Conservation (phyloP, 108 stramenopile species). For the Cyclotella atomus region DNA sequence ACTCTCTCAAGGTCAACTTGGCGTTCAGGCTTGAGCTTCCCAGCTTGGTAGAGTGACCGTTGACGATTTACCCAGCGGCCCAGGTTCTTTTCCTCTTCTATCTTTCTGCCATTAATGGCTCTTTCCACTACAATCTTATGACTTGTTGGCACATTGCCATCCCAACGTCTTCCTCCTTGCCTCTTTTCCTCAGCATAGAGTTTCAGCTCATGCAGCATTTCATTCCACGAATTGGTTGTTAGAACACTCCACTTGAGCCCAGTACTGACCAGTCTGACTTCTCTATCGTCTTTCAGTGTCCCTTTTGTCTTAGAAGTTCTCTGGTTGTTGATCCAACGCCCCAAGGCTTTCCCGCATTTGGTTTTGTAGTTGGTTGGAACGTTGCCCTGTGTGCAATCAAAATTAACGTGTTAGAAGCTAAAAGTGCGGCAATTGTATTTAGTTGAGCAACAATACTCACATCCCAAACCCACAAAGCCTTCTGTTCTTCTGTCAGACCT, state of each 20-base stretch:
- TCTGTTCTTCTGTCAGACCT: slow-evolving; percentile 62
- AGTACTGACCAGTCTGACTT: slow-evolving; percentile 75
- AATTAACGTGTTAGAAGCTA: neutral
- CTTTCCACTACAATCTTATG: slow-evolving; percentile 70
- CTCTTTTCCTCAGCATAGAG: slow-evolving; percentile 72
- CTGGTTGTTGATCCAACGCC: slow-evolving; percentile 91
- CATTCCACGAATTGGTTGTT: slow-evolving; percentile 86
- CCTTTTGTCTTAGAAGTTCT: slow-evolving; percentile 86
- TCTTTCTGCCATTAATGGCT: slow-evolving; percentile 51
- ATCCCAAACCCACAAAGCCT: slow-evolving; percentile 81
- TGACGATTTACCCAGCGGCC: slow-evolving; percentile 91
- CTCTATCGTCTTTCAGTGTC: slow-evolving; percentile 76
- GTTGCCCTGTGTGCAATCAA: slow-evolving; percentile 42
- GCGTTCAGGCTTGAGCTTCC: slow-evolving; percentile 80
- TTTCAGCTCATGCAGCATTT: slow-evolving; percentile 85
- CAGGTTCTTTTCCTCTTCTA: slow-evolving; percentile 73
- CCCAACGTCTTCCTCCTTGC: slow-evolving; percentile 64
- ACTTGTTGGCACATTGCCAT: slow-evolving; percentile 83
- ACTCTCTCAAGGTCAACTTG: slow-evolving; percentile 74
- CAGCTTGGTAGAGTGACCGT: slow-evolving; percentile 84
- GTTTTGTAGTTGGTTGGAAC: slow-evolving; percentile 68
- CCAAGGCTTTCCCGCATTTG: slow-evolving; percentile 80
- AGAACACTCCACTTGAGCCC: slow-evolving; percentile 91
- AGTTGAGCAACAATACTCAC: slow-evolving; percentile 13
- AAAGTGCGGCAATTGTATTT: neutral